phyloP scores from a whole-genome alignment of 345 rosid genomes.

The Anacardium occidentale region DNA sequence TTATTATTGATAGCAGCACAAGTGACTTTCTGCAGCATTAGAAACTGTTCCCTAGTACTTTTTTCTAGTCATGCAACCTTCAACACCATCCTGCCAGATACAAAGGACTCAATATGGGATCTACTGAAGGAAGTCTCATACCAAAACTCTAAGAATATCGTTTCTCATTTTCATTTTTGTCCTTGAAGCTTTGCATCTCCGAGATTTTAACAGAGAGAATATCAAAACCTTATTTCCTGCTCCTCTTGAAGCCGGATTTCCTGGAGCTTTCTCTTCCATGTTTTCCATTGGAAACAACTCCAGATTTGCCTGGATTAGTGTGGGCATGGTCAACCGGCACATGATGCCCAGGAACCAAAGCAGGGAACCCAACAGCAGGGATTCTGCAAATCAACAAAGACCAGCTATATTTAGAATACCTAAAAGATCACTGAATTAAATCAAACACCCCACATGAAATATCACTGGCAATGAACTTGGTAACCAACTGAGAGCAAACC shows the following conservation, averaged over 20 bases:
- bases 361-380: conserved; percentile 99
- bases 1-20: background rate
- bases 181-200: conserved; percentile 76
- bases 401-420: conserved; percentile 1
- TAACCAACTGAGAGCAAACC: too few species aligned
- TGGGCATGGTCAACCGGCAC: conserved; percentile 58
- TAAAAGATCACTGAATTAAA: conserved; percentile 1
- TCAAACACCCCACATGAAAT: background rate
- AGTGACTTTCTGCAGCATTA: background rate
- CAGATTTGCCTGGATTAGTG: conserved; percentile 31
- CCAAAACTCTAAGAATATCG: conserved; percentile 16
- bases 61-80: background rate
- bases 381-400: conserved; percentile 51
- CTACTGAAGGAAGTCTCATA: background rate
- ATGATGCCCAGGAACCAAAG: conserved; percentile 89
- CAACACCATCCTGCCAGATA: background rate
- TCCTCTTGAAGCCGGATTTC: conserved; percentile 50
- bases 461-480: background rate
- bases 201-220: conserved; percentile 16
- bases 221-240: conserved; percentile 40
- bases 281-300: conserved; percentile 34
- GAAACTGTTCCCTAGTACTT: background rate
- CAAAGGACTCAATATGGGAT: background rate
- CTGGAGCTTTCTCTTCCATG: conserved; percentile 42
- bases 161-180: conserved; percentile 47